Conservation (phyloP, 2,329 filamentous ascomycete species). For the Colletotrichum lupini region DNA sequence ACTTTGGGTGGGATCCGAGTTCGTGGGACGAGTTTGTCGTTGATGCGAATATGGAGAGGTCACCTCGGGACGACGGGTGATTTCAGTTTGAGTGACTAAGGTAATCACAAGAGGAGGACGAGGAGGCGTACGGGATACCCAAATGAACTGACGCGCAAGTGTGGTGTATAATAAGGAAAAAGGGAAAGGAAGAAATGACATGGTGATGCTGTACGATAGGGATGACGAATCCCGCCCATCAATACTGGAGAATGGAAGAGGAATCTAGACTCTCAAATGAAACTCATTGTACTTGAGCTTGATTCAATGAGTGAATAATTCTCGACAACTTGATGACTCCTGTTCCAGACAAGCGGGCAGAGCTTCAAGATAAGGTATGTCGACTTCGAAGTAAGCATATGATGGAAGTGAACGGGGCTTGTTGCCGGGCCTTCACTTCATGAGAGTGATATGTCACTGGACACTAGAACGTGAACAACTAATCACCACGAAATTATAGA, state of each 20-base stretch:
- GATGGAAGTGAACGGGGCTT: too few relatives aligned
- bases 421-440: too few relatives aligned
- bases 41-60: constrained; percentile 50
- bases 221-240: constrained; percentile 6
- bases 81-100: too few relatives aligned
- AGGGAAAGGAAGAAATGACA: background rate
- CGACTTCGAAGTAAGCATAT: too few relatives aligned
- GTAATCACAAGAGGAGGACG: background rate
- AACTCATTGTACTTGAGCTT: too few relatives aligned
- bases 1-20: constrained; percentile 46
- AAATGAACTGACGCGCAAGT: too few relatives aligned
- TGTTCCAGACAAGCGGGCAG: too few relatives aligned
- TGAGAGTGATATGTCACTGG: too few relatives aligned
- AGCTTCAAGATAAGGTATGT: too few relatives aligned
- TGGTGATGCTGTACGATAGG: background rate
- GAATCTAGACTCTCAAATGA: background rate
- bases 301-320: background rate
- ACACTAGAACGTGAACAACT: too few relatives aligned
- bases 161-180: background rate
- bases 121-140: background rate
- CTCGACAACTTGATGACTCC: too few relatives aligned
- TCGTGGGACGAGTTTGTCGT: constrained; percentile 58
- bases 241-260: background rate
- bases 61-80: constrained; percentile 40
- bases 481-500: too few relatives aligned